Evolutionary conservation across 1,139 yeast species (phyloP), one percentile per base, ranked within the genome.

Genomic region (Suhomyces bokatorum): DNA sequence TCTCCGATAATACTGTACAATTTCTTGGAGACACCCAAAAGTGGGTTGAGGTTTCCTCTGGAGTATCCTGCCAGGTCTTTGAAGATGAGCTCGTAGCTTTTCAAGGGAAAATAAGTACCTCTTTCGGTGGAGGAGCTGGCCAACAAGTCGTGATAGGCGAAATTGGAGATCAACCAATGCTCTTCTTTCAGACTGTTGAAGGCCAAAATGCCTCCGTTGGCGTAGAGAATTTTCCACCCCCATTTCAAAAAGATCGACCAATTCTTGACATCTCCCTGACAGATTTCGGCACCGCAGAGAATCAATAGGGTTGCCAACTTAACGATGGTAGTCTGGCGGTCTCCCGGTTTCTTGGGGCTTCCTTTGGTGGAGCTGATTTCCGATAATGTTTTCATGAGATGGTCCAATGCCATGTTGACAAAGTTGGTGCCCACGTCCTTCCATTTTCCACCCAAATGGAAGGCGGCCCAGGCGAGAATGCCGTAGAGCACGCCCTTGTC

Each of bases 131-230:
- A 72, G 12, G 86, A 78, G 42, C 83, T 76, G 1, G 93, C 82
- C 51, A 85, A 69, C 33, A 87, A 75, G 58, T 87, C 95, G 60
- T 87, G 95, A 58, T 87, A 87, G 1, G 90, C 89, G 64, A 85
- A 87, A 61, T 84, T 86, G n/a, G 89, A 80, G 22, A 85, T 80
- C 44, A 87, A 69, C 87, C 93, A 87, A 49, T 83, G 81, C 49
- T 80, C 80, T 47, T 78, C 81, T 51, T 78, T 80, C 59, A 79
- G 80, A 39, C 69, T 70, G 51, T 73, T 70, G 48, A 72, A 73
- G 46, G 75, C 75, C 51, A 80, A 75, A 35, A 81, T 66, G 0
- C 89, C 90, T 12, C 89, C 90, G 51, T 79, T 74, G 35, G 69
- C 61, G 42, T 69, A 66, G 26, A 85, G 72, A 13, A 85, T 66